Base-by-base conservation (phyloP, 1,284 basidiomycete species). In the Heterobasidion irregulare region DNA sequence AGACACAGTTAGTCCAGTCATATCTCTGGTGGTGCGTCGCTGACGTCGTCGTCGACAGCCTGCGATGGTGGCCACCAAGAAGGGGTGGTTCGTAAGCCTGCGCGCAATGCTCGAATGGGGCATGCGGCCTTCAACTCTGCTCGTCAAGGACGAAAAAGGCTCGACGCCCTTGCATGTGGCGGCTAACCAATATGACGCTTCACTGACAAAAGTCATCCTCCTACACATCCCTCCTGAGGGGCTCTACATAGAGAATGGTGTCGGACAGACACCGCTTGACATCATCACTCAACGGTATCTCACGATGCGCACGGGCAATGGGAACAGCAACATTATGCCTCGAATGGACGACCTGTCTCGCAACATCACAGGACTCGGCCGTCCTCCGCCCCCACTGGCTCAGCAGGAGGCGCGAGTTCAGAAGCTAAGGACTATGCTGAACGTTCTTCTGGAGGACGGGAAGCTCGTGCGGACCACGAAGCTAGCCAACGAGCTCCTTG, bases 191-290 rank as follows among this genome's bases (percentile, higher is more conserved):
- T 67, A 68, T 10, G 69, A 57, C 51, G 41, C 65, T 0, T 61
- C 70, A 33, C 75, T 78, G 15, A 65, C 68, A 1, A 59, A 69
- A 26, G 51, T 70, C 15, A 64, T 83, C 33, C 58, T 78, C 26
- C 65, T 68, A 1, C 67, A 66, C 2, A 66, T 68, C 0, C 70
- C 75, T 16, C 57, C 66, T 0, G 71, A 75, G 19, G 69, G 66
- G 0, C 63, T 81, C 7, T 68, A 70, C 53, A 65, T 71, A 43
- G 80, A 83, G 62, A 76, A 83, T 58, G 75, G 75, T 18, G 77
- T 83, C 6, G 82, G 82, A 3, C 72, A 76, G 54, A 80, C 78
- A 0, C 71, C 78, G 0, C 59, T 77, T 5, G 82, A 83, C 56
- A 71, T 74, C 38, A 71, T 72, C 4, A 10, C n/a, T 4, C 38